Evolutionary conservation across 2,329 filamentous ascomycete genomes (phyloP).

Genomic region (Colletotrichum kahawae): DNA sequence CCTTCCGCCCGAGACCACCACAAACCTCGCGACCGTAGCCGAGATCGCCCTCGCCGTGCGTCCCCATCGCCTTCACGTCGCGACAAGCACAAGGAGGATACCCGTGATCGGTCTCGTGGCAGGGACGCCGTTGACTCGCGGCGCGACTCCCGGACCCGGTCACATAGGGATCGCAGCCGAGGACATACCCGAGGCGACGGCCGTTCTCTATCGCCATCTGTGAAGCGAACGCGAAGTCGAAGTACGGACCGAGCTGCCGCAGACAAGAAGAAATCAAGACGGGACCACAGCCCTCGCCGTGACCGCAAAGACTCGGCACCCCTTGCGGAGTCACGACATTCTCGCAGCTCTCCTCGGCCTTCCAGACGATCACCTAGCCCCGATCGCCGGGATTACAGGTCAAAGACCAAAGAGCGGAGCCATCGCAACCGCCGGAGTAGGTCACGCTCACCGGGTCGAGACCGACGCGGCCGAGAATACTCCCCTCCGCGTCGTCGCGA

Average conservation of each 20-base stretch:
- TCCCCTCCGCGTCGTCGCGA: conserved; percentile 9
- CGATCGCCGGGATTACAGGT: conserved; percentile 2
- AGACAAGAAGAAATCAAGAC: conserved; percentile 12
- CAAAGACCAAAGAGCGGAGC: conserved; percentile 8
- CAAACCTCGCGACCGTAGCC: conserved; percentile 19
- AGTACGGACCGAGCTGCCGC: neutral
- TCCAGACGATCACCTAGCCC: conserved; percentile 11
- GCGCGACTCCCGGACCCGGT: conserved; percentile 12
- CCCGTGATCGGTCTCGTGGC: conserved; percentile 14
- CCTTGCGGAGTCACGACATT: neutral
- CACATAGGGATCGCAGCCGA: conserved; percentile 14
- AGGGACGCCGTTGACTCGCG: conserved; percentile 14
- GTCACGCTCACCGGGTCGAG: conserved; percentile 18
- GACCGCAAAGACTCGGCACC: conserved; percentile 7
- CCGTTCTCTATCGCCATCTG: conserved; percentile 5
- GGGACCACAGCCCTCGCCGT: conserved; percentile 16
- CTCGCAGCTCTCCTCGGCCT: conserved; percentile 3
- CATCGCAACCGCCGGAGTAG: conserved; percentile 15
- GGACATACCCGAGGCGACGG: conserved; percentile 12
- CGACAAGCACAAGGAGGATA: conserved; percentile 6
- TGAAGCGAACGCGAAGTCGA: conserved; percentile 20
- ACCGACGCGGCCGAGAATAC: conserved; percentile 6
- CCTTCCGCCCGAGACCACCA: conserved; percentile 16
- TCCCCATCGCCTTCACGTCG: conserved; percentile 21
- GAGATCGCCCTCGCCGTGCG: conserved; percentile 34